Base-by-base conservation (phyloP, 495 filamentous ascomycete species). In the Aspergillus ostianus region DNA sequence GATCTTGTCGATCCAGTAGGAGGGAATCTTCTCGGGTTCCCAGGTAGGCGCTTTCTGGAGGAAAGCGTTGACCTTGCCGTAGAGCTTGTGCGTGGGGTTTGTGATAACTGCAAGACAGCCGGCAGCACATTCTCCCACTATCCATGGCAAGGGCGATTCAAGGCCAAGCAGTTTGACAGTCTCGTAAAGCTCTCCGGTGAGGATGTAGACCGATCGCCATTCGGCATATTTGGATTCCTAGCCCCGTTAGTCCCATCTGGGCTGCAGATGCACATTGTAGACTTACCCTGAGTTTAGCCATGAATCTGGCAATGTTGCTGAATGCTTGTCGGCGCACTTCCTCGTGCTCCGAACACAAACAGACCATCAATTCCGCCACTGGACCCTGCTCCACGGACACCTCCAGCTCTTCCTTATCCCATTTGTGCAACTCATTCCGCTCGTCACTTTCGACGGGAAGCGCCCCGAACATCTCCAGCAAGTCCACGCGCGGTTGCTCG, bases 21-120 rank as follows among this genome's bases (percentile, higher is more conserved):
- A 78, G 1, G 92, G 93, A 51, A 97, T 77, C 68, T 87, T 88
- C 46, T 86, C 81, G 18, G 88, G 60, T 23, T 85, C 80, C 89
- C 93, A 95, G 9, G 77, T 67, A 2, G 94, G 93, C 0, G 85
- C 81, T 51, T 84, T 85, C 45, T 88, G 87, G 48, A 98, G 83
- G 70, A 93, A 93, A 21, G 80, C 80, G 77, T 96, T 97, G 77
- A 93, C 76, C 66, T 96, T 96, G 29, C 85, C 82, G 66, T 97
- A 98, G 44, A 98, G 81, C 59, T 85, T 85, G 65, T 96, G 90
- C 47, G 89, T 77, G 9, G 94, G 93, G 60, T 93, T 86, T 2
- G 77, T 79, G 23, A 95, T 73, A 19, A 96, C 84, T 2, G 80
- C 68, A 9, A 92, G 74, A 17, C 85, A 85, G 57, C 83, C 83